phyloP scores from a whole-genome alignment of 306 rosid species.

The Cucumis hystrix region DNA sequence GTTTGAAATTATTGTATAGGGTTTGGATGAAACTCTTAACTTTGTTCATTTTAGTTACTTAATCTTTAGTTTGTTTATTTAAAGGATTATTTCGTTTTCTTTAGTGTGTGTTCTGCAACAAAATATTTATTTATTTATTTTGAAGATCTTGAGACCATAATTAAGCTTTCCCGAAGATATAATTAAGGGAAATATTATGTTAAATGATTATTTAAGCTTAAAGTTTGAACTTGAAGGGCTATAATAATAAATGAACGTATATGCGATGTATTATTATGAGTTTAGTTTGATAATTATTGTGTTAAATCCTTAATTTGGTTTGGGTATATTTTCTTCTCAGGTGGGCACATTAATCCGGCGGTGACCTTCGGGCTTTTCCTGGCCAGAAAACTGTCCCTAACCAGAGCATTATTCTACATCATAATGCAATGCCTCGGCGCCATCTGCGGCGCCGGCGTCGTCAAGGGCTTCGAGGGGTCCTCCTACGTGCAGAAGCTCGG shows the following conservation, averaged over 20 bases:
- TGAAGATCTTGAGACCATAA: no score
- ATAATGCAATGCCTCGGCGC: slow-evolving; percentile 89
- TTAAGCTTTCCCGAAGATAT: no score
- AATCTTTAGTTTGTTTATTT: no score
- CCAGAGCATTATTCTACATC: slow-evolving; percentile 72
- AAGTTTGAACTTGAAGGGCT: no score
- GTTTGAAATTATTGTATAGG: no score
- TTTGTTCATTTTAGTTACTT: background rate
- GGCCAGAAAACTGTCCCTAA: slow-evolving; percentile 76
- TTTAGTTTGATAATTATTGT: no score
- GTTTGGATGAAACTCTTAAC: background rate
- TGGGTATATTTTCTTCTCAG: slow-evolving; percentile 15
- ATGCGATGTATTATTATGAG: no score
- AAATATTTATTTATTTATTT: no score
- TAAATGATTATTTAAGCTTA: no score
- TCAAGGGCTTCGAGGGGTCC: slow-evolving; percentile 54
- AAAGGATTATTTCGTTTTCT: background rate
- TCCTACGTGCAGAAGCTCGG: slow-evolving; percentile 34
- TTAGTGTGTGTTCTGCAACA: background rate
- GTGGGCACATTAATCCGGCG: slow-evolving; percentile 93
- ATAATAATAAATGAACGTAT: no score
- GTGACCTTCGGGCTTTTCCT: slow-evolving; percentile 77
- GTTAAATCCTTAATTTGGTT: no score
- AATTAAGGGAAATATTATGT: no score
- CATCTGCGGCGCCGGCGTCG: slow-evolving; percentile 84